Base-by-base conservation (phyloP, 768 basidiomycete species). In the Termitomyces sp. region DNA sequence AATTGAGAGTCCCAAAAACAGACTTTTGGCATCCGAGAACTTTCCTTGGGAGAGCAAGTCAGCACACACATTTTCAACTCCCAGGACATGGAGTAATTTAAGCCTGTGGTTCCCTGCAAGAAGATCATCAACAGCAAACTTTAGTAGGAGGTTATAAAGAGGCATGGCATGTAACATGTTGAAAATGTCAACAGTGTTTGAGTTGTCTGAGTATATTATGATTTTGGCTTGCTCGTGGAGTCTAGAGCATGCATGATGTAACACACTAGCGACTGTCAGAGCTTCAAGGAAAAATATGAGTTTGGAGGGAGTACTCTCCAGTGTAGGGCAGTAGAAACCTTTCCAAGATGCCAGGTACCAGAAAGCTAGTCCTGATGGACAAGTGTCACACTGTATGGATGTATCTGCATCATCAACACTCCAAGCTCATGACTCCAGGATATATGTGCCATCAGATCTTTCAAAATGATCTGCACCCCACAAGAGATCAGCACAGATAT, bases 401-500 rank as follows among this genome's bases (percentile, higher is more conserved):
- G 62, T 5, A 34, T 69, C 63, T 1, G 68, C 66, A 0, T 42
- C 20, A 3, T 0, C 1, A 6, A 40, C 32, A 9, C 56, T 42
- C 69, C 72, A 72, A 0, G 64, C 61, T 0, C 56, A 14, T 0
- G 68, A 56, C 0, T 65, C 46, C 9, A 74, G 26, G 3, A 73
- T 36, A 8, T 48, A 64, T 6, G 74, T 51, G 0, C 73, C 67
- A 12, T 47, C 13, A 0, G 64, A 59, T 2, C 1, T 0, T 0
- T 39, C 7, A 3, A 77, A n/a, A 44, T 71, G 69, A 10, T 62
- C 43, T 0, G 30, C 51, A 1, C 75, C 56, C 76, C 78, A 81
- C 0, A 0, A 0, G n/a, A 74, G 57, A 39, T 76, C 72, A 2
- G 40, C 10, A 0, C 10, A 5, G n/a, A 77, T 56, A 0, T 43